Evolutionary conservation across 768 basidiomycete species (phyloP).

Genomic region (Paxillus involutus): DNA sequence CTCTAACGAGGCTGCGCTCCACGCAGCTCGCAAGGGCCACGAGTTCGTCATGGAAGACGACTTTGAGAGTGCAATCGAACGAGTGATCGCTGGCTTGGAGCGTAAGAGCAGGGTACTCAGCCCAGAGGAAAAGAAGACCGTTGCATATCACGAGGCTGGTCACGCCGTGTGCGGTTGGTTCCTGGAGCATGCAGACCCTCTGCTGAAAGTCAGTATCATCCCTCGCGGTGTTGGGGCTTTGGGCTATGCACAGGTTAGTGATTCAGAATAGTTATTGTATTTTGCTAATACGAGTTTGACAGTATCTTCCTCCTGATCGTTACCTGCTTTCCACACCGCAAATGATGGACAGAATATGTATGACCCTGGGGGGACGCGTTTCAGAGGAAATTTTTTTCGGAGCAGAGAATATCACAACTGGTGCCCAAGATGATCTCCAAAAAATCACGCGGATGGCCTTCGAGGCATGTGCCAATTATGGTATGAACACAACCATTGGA

Average conservation of each 20-base stretch:
- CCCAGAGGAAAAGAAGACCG: constrained; percentile 96
- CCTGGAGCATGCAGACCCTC: constrained; percentile 93
- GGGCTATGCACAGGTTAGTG: constrained; percentile 88
- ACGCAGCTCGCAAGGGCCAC: constrained; percentile 83
- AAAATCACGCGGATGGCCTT: constrained; percentile 99
- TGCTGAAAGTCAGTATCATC: constrained; percentile 98
- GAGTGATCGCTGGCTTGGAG: constrained; percentile 96
- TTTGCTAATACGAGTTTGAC: constrained; percentile 10
- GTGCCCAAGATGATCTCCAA: constrained; percentile 96
- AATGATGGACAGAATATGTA: constrained; percentile 93
- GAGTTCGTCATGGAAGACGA: constrained; percentile 80
- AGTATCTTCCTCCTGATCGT: constrained; percentile 95
- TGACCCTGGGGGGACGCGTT: constrained; percentile 97
- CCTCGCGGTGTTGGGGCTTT: constrained; percentile 94
- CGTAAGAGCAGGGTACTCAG: constrained; percentile 92
- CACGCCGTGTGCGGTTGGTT: constrained; percentile 99
- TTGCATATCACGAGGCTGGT: constrained; percentile 98
- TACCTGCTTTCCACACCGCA: constrained; percentile 96
- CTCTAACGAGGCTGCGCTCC: constrained; percentile 95
- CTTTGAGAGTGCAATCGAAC: constrained; percentile 97
- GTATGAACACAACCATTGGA: constrained; percentile 93
- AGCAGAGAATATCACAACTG: constrained; percentile 87
- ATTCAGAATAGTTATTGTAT: background rate
- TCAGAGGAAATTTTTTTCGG: constrained; percentile 99
- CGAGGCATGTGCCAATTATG: constrained; percentile 93